These are phyloP conservation scores for Microbotryum scabiosae DNA, from an alignment of 1,284 basidiomycete species.

Conservation along the genomic window DNA sequence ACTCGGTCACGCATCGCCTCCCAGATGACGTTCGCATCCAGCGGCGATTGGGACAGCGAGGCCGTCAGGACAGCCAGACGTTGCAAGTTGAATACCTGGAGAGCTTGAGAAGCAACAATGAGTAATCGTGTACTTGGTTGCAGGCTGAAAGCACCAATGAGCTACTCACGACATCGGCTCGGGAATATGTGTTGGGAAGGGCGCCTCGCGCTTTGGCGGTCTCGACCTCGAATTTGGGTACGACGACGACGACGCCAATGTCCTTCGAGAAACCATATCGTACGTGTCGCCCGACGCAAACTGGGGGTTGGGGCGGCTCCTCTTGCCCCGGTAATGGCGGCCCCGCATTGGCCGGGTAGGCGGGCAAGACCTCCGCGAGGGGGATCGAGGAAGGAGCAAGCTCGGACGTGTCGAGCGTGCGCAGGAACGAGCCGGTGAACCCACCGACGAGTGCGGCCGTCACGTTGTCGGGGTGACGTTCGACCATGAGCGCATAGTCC, in stretches of 20 bases:
- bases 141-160: background rate
- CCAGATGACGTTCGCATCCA: conserved; percentile 88
- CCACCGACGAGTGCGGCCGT: conserved; percentile 94
- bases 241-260: conserved; percentile 90
- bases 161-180: conserved; percentile 76
- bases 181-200: conserved; percentile 70
- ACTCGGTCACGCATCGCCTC: conserved; percentile 99
- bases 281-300: conserved; percentile 90
- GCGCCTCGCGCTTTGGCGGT: conserved; percentile 90
- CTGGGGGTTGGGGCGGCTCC: conserved; percentile 76
- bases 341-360: conserved; percentile 87
- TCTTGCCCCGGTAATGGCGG: conserved; percentile 42
- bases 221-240: conserved; percentile 91
- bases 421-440: conserved; percentile 94
- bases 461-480: conserved; percentile 98
- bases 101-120: background rate
- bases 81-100: conserved; percentile 93
- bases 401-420: conserved; percentile 65
- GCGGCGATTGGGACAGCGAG: conserved; percentile 79
- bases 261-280: conserved; percentile 77
- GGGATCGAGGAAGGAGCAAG: conserved; percentile 78
- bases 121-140: background rate
- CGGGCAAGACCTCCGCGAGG: conserved; percentile 90
- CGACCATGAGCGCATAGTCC: conserved; percentile 98
- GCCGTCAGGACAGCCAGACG: conserved; percentile 95